These are phyloP conservation scores for Stylosanthes scabra DNA, from an alignment of 331 rosid species.

Conservation along the genomic window DNA sequence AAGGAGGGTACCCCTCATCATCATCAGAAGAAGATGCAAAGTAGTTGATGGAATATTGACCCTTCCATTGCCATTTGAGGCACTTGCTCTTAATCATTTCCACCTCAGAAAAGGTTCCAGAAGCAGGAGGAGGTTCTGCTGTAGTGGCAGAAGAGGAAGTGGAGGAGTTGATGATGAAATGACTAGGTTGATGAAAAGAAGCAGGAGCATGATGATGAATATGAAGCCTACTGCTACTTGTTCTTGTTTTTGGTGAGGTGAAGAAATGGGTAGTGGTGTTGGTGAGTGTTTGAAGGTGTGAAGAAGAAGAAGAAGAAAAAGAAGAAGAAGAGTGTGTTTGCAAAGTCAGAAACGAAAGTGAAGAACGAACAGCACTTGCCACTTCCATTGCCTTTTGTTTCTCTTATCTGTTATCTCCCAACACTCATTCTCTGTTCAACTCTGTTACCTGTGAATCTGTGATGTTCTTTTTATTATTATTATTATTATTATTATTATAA, in stretches of 20 bases:
- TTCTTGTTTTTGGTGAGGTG: conserved; percentile 9
- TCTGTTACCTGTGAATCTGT: too few species aligned
- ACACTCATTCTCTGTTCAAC: too few species aligned
- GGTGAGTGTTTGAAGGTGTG: conserved; percentile 26
- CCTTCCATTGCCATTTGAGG: conserved; percentile 83
- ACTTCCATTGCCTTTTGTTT: conserved; percentile 33
- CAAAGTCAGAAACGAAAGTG: conserved; percentile 24
- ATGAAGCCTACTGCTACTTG: not conserved
- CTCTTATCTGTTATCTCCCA: too few species aligned
- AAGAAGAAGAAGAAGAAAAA: not conserved
- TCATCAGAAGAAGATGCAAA: conserved; percentile 57
- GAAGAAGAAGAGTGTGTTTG: conserved; percentile 24
- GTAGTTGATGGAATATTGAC: conserved; percentile 68
- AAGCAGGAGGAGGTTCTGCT: conserved; percentile 25
- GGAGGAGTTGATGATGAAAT: conserved; percentile 15
- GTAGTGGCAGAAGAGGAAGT: not conserved
- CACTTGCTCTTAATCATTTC: conserved; percentile 60
- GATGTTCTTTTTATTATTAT: too few species aligned
- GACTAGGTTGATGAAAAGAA: conserved; percentile 6
- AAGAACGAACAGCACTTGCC: conserved; percentile 36
- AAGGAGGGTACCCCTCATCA: conserved; percentile 47
- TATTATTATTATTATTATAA: too few species aligned
- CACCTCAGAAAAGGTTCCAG: conserved; percentile 41
- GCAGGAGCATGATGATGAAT: conserved; percentile 12
- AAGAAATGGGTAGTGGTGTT: conserved; percentile 1